Conservation (phyloP, 2,329 filamentous ascomycete species). For the Elsinoe ampelina region DNA sequence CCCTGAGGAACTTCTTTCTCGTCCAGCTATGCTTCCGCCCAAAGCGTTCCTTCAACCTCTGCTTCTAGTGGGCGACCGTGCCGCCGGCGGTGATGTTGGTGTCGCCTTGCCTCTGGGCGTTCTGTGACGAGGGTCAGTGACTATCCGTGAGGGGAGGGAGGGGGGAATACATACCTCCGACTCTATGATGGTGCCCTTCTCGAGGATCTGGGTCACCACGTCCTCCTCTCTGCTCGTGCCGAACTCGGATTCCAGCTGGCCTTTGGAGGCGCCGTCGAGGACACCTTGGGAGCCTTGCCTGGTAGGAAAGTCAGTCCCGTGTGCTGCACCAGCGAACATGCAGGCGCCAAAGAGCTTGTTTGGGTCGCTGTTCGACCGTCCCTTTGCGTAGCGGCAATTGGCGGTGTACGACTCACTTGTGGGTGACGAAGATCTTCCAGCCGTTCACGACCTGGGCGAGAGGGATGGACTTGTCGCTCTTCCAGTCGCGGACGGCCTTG, state of each 20-base stretch:
- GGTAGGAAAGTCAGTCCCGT: neutral
- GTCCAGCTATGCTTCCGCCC: neutral
- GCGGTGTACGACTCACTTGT: slow-evolving; percentile 57
- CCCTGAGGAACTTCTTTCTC: neutral
- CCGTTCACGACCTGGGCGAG: slow-evolving; percentile 75
- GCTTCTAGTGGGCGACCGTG: slow-evolving; percentile 4
- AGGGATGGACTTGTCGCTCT: slow-evolving; percentile 65
- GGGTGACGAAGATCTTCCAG: slow-evolving; percentile 83
- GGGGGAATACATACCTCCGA: slow-evolving; percentile 37
- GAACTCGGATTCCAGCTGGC: slow-evolving; percentile 74
- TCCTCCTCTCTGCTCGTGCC: slow-evolving; percentile 72
- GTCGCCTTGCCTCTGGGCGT: neutral
- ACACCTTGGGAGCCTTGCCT: slow-evolving; percentile 82
- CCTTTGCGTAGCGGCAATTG: no score
- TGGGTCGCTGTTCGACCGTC: neutral
- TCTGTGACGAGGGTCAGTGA: neutral
- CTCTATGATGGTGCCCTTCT: slow-evolving; percentile 62
- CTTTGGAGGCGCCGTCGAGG: slow-evolving; percentile 65
- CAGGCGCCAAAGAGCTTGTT: neutral
- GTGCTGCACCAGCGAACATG: no score
- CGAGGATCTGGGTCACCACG: slow-evolving; percentile 69
- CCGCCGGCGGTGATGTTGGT: slow-evolving; percentile 5
- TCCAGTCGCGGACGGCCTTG: slow-evolving; percentile 69
- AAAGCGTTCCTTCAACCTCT: neutral
- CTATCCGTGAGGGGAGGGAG: neutral